These are phyloP conservation scores for Debaryomyces sp. DNA, from an alignment of 1,139 yeast species.

Conservation along the genomic window DNA sequence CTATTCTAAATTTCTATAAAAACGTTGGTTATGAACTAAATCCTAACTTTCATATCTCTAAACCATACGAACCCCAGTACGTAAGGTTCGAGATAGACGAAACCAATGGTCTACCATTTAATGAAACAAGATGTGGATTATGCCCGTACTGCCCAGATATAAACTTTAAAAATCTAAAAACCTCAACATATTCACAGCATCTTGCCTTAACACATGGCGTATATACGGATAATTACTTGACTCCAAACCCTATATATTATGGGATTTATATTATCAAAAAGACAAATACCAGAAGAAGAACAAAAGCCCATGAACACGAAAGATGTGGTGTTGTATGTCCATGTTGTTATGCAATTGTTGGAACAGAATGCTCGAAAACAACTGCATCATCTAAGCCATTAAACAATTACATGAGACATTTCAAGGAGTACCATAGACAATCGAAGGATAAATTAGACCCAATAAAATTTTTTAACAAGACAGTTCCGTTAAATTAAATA, in stretches of 20 bases:
- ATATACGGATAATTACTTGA: constrained; percentile 25
- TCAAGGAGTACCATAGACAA: constrained; percentile 16
- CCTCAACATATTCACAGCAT: constrained; percentile 38
- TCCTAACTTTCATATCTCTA: constrained; percentile 10
- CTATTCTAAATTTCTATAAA: constrained; percentile 4
- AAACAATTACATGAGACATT: constrained; percentile 31
- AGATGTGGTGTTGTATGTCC: constrained; percentile 23
- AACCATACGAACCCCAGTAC: constrained; percentile 15
- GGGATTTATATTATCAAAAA: constrained; percentile 21
- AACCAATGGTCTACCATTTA: constrained; percentile 16
- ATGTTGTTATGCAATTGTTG: constrained; percentile 25
- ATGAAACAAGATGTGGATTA: constrained; percentile 32
- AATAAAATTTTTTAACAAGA: constrained; percentile 11
- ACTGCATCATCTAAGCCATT: constrained; percentile 24
- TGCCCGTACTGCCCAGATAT: constrained; percentile 37
- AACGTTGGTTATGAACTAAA: constrained; percentile 14
- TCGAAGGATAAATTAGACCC: constrained; percentile 13
- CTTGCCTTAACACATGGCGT: constrained; percentile 37
- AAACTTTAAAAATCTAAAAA: constrained; percentile 31
- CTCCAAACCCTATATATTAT: constrained; percentile 28
- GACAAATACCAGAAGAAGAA: constrained; percentile 17
- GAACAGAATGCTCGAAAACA: constrained; percentile 23
- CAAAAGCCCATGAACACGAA: constrained; percentile 17
- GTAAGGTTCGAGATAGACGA: constrained; percentile 13
- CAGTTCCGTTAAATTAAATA: background rate